A percentile compares a stretch with the other conserved stretches of the same genome.
Conservation (phyloP, 2,329 filamentous ascomycete genomes). For the Salinomyces thailandicus region DNA sequence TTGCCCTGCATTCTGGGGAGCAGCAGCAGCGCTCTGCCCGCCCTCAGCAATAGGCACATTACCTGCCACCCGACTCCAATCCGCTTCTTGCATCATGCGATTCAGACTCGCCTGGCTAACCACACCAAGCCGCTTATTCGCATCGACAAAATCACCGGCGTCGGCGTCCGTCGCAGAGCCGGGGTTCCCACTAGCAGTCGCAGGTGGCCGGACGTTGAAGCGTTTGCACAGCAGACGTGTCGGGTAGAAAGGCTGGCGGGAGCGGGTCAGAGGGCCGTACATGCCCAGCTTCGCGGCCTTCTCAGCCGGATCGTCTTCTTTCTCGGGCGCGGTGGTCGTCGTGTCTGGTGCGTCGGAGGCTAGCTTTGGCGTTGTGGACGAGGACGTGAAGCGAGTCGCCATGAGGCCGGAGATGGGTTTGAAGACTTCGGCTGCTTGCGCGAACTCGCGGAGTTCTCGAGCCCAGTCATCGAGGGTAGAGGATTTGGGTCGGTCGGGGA, state of each 20-base stretch:
- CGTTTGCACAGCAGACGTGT: conserved; percentile 83
- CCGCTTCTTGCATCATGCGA: conserved; percentile 42
- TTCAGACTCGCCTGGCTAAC: conserved; percentile 48
- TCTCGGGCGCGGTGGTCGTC: conserved; percentile 29
- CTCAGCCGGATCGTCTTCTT: conserved; percentile 65
- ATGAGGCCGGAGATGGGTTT: conserved; percentile 85
- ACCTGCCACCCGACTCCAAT: conserved; percentile 10
- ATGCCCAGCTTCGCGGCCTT: conserved; percentile 82
- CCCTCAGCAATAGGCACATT: conserved; percentile 13
- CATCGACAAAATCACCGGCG: conserved; percentile 34
- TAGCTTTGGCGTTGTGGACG: conserved; percentile 32
- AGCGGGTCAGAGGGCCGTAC: conserved; percentile 82
- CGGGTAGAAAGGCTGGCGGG: conserved; percentile 62
- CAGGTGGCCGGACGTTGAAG: conserved; percentile 75
- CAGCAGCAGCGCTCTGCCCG: not conserved
- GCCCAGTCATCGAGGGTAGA: conserved; percentile 62
- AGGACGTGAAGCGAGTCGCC: conserved; percentile 83
- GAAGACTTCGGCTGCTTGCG: conserved; percentile 66
- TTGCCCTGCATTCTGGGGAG: not conserved
- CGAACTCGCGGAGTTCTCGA: conserved; percentile 70
- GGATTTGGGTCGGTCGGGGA: conserved; percentile 46
- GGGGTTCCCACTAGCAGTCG: conserved; percentile 51
- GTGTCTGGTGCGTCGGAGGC: conserved; percentile 23
- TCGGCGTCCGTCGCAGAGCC: conserved; percentile 21
- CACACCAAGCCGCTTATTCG: conserved; percentile 43